A percentile compares a stretch with the other conserved stretches of the same genome.
Conservation (phyloP, 139 green algal species). For the Haematococcus lacustris region DNA sequence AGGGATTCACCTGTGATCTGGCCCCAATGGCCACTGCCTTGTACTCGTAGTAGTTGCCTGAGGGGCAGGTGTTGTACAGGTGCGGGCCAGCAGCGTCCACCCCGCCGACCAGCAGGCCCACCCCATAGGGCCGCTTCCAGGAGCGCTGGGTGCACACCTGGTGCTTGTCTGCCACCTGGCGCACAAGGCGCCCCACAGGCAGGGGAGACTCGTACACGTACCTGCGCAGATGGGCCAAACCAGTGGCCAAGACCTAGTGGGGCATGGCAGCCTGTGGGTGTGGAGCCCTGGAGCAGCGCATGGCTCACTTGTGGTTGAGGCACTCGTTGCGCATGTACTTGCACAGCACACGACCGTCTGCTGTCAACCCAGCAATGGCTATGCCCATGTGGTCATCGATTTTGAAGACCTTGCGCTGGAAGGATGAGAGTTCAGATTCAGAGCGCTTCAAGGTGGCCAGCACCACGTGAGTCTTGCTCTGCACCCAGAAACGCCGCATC, state of each 20-base stretch:
- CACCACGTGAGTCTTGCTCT: constrained; percentile 84
- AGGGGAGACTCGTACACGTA: constrained; percentile 91
- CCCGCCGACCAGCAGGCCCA: constrained; percentile 87
- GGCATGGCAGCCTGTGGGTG: too few species aligned
- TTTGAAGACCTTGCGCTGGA: constrained; percentile 91
- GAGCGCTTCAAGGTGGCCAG: constrained; percentile 87
- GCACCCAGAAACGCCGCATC: constrained; percentile 13
- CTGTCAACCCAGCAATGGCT: constrained; percentile 86
- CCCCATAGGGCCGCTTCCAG: constrained; percentile 89
- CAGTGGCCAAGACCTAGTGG: too few species aligned
- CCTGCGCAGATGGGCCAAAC: too few species aligned
- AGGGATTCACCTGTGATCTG: constrained; percentile 86
- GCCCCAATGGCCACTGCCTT: constrained; percentile 91
- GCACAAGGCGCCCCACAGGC: constrained; percentile 78
- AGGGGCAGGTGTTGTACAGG: constrained; percentile 91
- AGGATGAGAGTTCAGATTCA: constrained; percentile 82
- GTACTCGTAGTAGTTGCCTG: constrained; percentile 96
- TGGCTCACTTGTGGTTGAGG: constrained; percentile 78
- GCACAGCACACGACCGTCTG: constrained; percentile 87
- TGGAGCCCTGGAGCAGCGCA: not conserved
- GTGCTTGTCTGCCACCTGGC: constrained; percentile 86
- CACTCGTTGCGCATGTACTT: constrained; percentile 96
- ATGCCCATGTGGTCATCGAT: constrained; percentile 98
- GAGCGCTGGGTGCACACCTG: constrained; percentile 62
- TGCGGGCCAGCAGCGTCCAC: constrained; percentile 71